These are phyloP conservation scores for Ajuga reptans DNA, from an alignment of 305 asterid genomes.

Conservation along the genomic window DNA sequence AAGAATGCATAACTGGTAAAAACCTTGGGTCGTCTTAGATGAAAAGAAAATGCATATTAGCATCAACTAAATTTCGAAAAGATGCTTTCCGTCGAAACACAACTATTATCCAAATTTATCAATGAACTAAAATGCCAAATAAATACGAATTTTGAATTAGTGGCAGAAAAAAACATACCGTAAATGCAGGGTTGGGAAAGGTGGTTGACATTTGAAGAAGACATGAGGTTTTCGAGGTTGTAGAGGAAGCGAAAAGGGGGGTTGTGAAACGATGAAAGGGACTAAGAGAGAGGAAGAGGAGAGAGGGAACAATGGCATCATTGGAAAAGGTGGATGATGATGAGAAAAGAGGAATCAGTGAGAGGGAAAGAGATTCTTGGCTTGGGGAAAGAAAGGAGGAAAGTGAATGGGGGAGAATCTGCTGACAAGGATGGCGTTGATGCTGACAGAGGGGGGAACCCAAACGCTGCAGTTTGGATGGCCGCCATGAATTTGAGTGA, in stretches of 20 bases:
- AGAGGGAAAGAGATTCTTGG: slow-evolving; percentile 80
- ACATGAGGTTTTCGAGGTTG: slow-evolving; percentile 37
- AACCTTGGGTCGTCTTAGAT: no score
- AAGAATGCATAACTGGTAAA: no score
- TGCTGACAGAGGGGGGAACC: slow-evolving; percentile 4
- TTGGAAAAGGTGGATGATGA: slow-evolving; percentile 60
- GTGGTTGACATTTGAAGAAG: slow-evolving; percentile 60
- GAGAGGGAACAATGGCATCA: slow-evolving; percentile 67
- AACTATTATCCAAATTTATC: no score
- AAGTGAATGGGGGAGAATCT: slow-evolving; percentile 21
- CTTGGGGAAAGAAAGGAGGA: slow-evolving; percentile 61
- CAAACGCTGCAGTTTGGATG: background rate
- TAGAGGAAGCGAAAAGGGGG: slow-evolving; percentile 40
- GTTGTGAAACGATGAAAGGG: slow-evolving; percentile 47
- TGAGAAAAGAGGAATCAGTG: slow-evolving; percentile 48
- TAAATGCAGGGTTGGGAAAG: slow-evolving; percentile 71
- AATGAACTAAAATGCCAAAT: no score
- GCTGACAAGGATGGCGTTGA: background rate
- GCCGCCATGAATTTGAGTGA: slow-evolving; percentile 1
- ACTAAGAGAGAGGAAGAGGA: slow-evolving; percentile 31
- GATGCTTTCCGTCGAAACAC: no score
- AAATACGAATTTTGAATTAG: background rate
- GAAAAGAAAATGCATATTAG: no score
- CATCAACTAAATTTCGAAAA: background rate
- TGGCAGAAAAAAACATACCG: slow-evolving; percentile 29